A percentile compares a stretch with the other conserved stretches of the same genome.
Evolutionary conservation across 2,329 filamentous ascomycete genomes (phyloP).

Genomic region (Aspergillus hortae): DNA sequence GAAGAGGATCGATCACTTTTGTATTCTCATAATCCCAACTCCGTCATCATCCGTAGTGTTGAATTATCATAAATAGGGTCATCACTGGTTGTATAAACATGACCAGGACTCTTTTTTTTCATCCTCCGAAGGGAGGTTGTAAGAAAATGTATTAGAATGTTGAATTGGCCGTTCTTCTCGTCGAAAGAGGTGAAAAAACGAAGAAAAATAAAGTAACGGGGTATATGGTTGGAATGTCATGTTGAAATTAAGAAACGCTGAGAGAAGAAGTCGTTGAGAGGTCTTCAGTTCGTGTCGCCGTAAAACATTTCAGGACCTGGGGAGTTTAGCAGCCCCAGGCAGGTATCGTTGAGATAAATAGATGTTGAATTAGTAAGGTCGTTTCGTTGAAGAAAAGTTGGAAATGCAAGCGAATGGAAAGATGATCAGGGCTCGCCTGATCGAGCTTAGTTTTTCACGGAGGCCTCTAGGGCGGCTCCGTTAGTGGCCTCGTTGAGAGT

Average conservation of each 20-base stretch:
- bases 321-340: slow-evolving; percentile 10
- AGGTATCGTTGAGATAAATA: slow-evolving; percentile 33
- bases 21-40: slow-evolving; percentile 19
- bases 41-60: slow-evolving; percentile 22
- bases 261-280: slow-evolving; percentile 41
- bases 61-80: slow-evolving; percentile 15
- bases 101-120: not conserved
- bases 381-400: slow-evolving; percentile 9
- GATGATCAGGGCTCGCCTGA: not conserved
- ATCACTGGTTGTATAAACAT: slow-evolving; percentile 6
- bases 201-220: slow-evolving; percentile 21
- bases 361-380: slow-evolving; percentile 34
- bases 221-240: slow-evolving; percentile 33
- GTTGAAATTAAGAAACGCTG: slow-evolving; percentile 39
- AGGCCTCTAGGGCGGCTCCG: slow-evolving; percentile 11
- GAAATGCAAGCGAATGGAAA: slow-evolving; percentile 1
- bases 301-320: slow-evolving; percentile 28
- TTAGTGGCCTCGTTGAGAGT: slow-evolving; percentile 16
- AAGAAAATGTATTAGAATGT: slow-evolving; percentile 14
- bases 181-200: slow-evolving; percentile 16
- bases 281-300: slow-evolving; percentile 38
- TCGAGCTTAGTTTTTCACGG: slow-evolving; percentile 22
- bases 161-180: slow-evolving; percentile 15
- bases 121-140: slow-evolving; percentile 4
- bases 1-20: slow-evolving; percentile 22